Base-by-base conservation (phyloP, 2,329 filamentous ascomycete genomes). In the Hysterium pulicare region DNA sequence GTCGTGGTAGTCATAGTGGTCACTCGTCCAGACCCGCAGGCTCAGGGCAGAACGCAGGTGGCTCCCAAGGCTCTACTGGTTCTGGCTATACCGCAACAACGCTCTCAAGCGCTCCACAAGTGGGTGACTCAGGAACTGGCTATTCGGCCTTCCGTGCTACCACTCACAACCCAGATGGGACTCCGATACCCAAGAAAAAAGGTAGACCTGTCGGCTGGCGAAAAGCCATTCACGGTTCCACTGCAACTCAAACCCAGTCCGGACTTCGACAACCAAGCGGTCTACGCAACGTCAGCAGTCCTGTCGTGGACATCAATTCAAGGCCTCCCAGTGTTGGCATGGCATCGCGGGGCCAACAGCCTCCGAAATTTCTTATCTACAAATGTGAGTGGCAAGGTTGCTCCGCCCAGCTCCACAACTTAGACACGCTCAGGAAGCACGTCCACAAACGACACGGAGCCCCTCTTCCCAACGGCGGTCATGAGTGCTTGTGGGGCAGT, bases 371-470 rank as follows among this genome's bases (percentile, higher is more conserved):
- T 44, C 65, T 68, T 38, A 70, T 77, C 5, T 85, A 74, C 56
- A 69, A 71, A 41, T 86, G 82, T 60, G 59, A 68, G 32, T 85
- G 81, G 82, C 62, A 72, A 39, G 61, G 65, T 2, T 86, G 82
- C 56, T 60, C 62, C 3, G 74, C 77, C 0, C 72, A 82, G 48
- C 64, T 85, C 4, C 82, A 85, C 59, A 84, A 83, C 50, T 59
- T 84, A 11, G 73, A 76, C 7, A 78, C 76, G 0, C 64, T 85
- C 5, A 74, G 74, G 47, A 78, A 77, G 44, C 82, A 86, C 57
- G 61, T 82, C 5, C 57, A 70, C 39, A 83, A 80, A 51, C 60
- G 77, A 3, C 82, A 85, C 51, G 62, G 67, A 17, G 64, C 62
- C 33, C 49, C 58, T 19, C 64, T 59, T 10, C 38, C 42, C 3